phyloP scores from a whole-genome alignment of 208 protist species.

The Phytomonas sp. region DNA sequence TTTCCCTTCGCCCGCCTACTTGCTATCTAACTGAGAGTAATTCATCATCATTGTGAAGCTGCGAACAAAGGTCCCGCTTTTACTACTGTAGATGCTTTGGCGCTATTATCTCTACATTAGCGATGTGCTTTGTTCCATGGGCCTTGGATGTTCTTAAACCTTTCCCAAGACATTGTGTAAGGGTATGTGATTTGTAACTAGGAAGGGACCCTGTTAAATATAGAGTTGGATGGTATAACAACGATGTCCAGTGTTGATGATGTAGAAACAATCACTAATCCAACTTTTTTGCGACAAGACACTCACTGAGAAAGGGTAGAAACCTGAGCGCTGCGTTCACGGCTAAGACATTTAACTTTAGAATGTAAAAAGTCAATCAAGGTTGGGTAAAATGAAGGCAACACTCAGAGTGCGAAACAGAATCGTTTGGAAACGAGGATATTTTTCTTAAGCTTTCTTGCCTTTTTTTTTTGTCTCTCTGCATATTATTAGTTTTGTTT shows the following conservation, averaged over 20 bases:
- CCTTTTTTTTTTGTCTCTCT: constrained; percentile 7
- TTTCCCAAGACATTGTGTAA: not conserved
- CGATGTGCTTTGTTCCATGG: not conserved
- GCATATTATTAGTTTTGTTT: not conserved
- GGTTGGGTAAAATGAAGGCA: not conserved
- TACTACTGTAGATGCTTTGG: not conserved
- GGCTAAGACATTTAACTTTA: not conserved
- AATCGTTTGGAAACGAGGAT: not conserved
- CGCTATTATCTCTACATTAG: not conserved
- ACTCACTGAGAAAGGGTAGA: not conserved
- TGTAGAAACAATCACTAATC: not conserved
- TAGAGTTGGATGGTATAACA: not conserved
- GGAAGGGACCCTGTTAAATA: not conserved
- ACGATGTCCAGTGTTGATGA: not conserved
- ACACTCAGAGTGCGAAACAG: not conserved
- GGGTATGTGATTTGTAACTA: not conserved
- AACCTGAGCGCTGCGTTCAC: not conserved
- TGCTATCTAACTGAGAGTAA: no score
- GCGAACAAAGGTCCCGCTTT: not conserved
- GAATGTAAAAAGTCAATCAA: not conserved
- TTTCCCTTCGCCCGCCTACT: no score
- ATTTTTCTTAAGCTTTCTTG: not conserved
- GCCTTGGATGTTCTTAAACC: not conserved
- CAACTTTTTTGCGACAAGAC: not conserved
- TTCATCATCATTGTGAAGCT: no score